phyloP scores from a whole-genome alignment of 2,329 filamentous ascomycete species.

The Macrophomina tecta region DNA sequence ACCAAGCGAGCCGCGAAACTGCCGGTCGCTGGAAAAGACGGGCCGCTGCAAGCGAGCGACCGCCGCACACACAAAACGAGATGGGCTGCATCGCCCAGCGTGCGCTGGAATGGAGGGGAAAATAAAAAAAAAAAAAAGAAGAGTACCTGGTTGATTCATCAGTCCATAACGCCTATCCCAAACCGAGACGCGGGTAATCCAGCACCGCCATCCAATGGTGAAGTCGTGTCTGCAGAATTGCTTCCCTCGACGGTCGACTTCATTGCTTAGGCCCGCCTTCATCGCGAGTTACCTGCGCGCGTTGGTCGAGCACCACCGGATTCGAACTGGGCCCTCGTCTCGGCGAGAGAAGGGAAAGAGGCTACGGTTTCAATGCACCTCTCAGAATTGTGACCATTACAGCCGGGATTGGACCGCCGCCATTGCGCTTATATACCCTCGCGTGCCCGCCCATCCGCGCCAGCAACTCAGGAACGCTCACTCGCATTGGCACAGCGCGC shows the following conservation, averaged over 20 bases:
- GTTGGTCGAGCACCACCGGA: slow-evolving; percentile 48
- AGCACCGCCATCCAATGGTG: slow-evolving; percentile 50
- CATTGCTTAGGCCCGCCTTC: slow-evolving; percentile 51
- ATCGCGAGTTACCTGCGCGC: slow-evolving; percentile 49
- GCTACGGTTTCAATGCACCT: slow-evolving; percentile 28
- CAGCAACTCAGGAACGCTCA: neutral
- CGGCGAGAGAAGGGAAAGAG: slow-evolving; percentile 27
- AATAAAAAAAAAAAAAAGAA: slow-evolving; percentile 35
- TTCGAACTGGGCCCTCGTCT: slow-evolving; percentile 48
- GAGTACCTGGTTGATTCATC: slow-evolving; percentile 42
- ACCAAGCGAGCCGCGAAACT: too few relatives aligned
- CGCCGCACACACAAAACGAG: too few relatives aligned
- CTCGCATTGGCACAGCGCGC: neutral
- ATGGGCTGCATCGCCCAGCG: too few relatives aligned
- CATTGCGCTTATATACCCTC: slow-evolving; percentile 3
- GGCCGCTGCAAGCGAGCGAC: too few relatives aligned
- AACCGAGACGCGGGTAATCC: slow-evolving; percentile 48
- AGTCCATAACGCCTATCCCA: slow-evolving; percentile 42
- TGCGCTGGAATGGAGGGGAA: neutral
- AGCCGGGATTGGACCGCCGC: slow-evolving; percentile 1
- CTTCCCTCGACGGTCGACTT: slow-evolving; percentile 50
- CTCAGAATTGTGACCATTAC: slow-evolving; percentile 30
- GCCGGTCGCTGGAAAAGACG: too few relatives aligned
- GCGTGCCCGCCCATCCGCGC: neutral
- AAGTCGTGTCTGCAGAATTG: slow-evolving; percentile 50